Percentiles rank a stretch among this genome's conserved stretches.
These are phyloP conservation scores for Lachnellula suecica DNA, from an alignment of 2,329 filamentous ascomycete genomes.

Conservation along the genomic window DNA sequence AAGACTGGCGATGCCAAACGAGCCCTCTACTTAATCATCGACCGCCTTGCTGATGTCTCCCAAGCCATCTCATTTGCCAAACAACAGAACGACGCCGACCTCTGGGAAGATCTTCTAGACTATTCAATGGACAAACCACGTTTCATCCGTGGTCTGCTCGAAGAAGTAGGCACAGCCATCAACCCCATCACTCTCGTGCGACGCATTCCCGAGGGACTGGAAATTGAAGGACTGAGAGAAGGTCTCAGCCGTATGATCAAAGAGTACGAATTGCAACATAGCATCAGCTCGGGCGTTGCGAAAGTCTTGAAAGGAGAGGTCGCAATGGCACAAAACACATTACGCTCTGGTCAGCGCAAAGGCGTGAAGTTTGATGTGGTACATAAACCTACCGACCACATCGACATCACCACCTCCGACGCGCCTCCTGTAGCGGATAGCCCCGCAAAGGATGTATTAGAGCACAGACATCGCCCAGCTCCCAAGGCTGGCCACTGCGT, in stretches of 20 bases:
- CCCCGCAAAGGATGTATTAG: constrained; percentile 11
- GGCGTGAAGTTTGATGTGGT: constrained; percentile 87
- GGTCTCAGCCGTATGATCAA: constrained; percentile 89
- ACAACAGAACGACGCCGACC: constrained; percentile 83
- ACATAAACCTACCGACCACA: constrained; percentile 42
- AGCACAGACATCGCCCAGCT: constrained; percentile 7
- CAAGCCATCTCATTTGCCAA: constrained; percentile 95
- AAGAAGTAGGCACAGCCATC: constrained; percentile 92
- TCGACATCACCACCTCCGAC: constrained; percentile 44
- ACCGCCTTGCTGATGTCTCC: constrained; percentile 85
- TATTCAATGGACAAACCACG: constrained; percentile 97
- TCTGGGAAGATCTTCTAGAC: constrained; percentile 92
- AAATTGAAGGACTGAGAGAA: constrained; percentile 86
- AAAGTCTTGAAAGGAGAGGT: constrained; percentile 87
- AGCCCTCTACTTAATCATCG: constrained; percentile 89
- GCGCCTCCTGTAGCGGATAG: constrained; percentile 28
- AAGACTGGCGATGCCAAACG: constrained; percentile 94
- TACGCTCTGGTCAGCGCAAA: constrained; percentile 76
- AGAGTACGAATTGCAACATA: constrained; percentile 93
- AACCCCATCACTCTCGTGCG: constrained; percentile 88
- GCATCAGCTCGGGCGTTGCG: constrained; percentile 87
- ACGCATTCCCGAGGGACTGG: constrained; percentile 87
- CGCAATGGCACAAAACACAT: constrained; percentile 73
- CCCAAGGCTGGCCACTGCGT: constrained; percentile 58
- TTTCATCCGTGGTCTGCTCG: constrained; percentile 88